These are phyloP conservation scores for Hemerocallis citrina DNA, from an alignment of 106 monocot species.

Conservation along the genomic window DNA sequence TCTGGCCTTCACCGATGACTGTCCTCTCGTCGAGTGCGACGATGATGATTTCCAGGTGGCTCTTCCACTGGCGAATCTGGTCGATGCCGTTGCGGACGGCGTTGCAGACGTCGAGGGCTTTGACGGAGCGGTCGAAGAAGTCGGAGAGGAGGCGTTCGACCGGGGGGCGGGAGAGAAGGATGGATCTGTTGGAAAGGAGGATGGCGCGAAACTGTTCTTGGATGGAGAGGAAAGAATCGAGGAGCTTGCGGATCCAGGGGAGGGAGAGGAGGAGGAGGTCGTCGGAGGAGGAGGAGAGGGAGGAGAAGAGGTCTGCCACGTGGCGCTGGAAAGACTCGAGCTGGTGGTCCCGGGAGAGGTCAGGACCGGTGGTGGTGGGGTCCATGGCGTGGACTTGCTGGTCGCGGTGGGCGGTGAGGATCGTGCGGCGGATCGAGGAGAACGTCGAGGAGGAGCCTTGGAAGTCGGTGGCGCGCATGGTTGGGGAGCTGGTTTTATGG, in stretches of 20 bases:
- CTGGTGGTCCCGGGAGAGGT: no score
- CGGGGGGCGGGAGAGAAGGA: background rate
- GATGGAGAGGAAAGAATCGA: background rate
- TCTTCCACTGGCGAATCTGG: slow-evolving; percentile 4
- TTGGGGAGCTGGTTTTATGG: no score
- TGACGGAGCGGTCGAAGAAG: slow-evolving; percentile 12
- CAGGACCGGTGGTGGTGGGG: no score
- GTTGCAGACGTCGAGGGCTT: slow-evolving; percentile 14
- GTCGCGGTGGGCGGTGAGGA: no score
- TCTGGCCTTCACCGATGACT: slow-evolving; percentile 5
- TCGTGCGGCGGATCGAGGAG: no score
- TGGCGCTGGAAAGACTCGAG: no score
- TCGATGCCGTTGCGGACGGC: slow-evolving; percentile 11
- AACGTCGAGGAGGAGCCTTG: no score
- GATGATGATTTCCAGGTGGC: slow-evolving; percentile 8
- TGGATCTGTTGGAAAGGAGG: background rate
- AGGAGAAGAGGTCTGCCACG: no score
- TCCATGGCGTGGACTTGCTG: no score
- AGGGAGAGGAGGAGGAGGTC: slow-evolving; percentile 4
- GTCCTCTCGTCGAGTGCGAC: background rate
- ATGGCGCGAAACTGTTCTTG: background rate
- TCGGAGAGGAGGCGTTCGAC: background rate
- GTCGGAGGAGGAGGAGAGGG: no score
- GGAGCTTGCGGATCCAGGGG: background rate
- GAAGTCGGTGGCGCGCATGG: no score